Base-by-base conservation (phyloP, 208 protist species). In the Acanthamoeba triangularis region DNA sequence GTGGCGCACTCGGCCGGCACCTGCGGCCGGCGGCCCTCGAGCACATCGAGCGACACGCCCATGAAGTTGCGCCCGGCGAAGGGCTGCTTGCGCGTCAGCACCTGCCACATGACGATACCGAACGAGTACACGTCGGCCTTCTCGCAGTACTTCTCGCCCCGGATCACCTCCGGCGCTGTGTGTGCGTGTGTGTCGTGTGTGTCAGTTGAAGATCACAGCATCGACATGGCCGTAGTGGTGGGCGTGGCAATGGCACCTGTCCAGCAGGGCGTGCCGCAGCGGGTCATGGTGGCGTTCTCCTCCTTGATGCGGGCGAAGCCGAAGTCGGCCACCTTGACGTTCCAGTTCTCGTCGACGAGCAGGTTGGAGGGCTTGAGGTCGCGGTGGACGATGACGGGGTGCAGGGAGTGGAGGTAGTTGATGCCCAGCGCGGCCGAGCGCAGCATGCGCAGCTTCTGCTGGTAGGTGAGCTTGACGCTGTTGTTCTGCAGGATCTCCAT, bases 291-390 rank as follows among this genome's bases (percentile, higher is more conserved):
- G 23, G 59, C 59, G 59, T 65, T 65, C 59, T 65, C 59, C 59
- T 65, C 59, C 59, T 65, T 65, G 59, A 65, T 65, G 23, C 59
- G 59, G 14, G 59, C 59, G 20, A 65, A 65, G 8, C 59, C 59
- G 20, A 65, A 76, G 30, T 76, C 67, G 67, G 67, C 67, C 28
- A 76, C 67, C 30, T 76, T 76, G 28, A 76, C 67, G 67, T 76
- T 76, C 67, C 67, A 76, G 67, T 76, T 76, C 67, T 76, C 67
- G 67, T 76, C 67, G 28, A 76, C 67, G 67, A 76, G 67, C 67
- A 76, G 67, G 67, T 76, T 76, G 23, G 67, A 76, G 28, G 67
- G 67, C 35, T 76, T 76, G 67, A 76, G 67, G 67, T 76, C 67
- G 28, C 67, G 28, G 30, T 76, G 67, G 11, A 76, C 67, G 67